A percentile compares a stretch with the other conserved stretches of the same genome.
These are phyloP conservation scores for Eleusine indica DNA, from an alignment of 176 grass and related monocot species.

Conservation along the genomic window DNA sequence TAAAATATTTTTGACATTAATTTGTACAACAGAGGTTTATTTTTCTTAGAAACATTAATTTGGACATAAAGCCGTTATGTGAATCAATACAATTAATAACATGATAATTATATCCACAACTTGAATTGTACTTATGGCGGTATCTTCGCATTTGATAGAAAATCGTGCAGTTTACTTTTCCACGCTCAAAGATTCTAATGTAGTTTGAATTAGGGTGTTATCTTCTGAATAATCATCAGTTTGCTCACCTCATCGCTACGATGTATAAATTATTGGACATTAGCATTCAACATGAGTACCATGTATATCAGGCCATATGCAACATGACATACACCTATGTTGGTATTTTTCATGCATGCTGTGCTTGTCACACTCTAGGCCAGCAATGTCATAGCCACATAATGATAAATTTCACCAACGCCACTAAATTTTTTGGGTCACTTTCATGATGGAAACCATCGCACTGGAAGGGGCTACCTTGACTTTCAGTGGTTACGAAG, in stretches of 20 bases:
- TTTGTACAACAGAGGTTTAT: background rate
- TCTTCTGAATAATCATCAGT: background rate
- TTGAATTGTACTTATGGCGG: background rate
- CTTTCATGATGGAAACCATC: conserved; percentile 34
- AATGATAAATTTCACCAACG: conserved; percentile 5
- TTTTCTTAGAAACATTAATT: background rate
- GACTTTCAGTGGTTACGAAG: conserved; percentile 39
- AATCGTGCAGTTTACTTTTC: background rate
- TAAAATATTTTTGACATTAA: background rate
- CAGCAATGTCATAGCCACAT: conserved; percentile 1
- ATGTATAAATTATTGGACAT: background rate
- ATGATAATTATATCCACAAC: background rate
- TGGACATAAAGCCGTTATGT: background rate
- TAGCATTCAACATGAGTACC: background rate
- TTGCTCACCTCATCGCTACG: background rate
- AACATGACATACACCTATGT: background rate
- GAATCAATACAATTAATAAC: background rate
- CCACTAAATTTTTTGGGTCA: conserved; percentile 12
- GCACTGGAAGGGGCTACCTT: conserved; percentile 44
- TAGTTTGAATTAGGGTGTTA: background rate
- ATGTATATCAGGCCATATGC: background rate
- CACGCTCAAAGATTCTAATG: background rate
- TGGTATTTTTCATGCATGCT: background rate
- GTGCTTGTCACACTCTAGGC: background rate
- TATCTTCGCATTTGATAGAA: background rate